A percentile compares a stretch with the other conserved stretches of the same genome.
Conservation (phyloP, 768 basidiomycete genomes). For the Boletus edulis region DNA sequence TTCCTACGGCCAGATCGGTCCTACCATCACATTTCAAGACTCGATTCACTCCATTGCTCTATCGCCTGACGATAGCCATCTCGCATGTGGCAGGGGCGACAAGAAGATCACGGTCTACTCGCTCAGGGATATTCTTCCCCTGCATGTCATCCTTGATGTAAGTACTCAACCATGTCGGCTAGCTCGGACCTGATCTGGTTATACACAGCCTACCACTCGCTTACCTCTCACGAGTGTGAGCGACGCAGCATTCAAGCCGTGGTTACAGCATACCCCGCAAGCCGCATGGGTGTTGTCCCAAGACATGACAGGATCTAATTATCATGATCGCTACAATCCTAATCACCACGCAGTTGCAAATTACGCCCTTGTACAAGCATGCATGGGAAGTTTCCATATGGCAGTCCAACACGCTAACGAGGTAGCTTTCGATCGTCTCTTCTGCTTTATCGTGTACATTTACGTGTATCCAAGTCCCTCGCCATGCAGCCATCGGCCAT, state of each 20-base stretch:
- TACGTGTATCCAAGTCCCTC: neutral
- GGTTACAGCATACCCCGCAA: neutral
- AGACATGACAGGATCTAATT: too few relatives aligned
- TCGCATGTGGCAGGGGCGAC: too few relatives aligned
- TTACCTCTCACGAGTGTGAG: constrained; percentile 2
- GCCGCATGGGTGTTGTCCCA: too few relatives aligned
- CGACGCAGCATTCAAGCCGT: neutral
- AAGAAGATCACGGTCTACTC: too few relatives aligned
- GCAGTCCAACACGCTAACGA: neutral
- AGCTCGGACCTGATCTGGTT: neutral
- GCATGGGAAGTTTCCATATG: neutral
- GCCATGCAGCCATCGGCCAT: neutral
- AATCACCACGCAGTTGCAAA: neutral
- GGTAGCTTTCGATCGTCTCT: neutral
- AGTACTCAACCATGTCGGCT: neutral
- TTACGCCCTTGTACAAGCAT: neutral
- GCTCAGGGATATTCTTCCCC: too few relatives aligned
- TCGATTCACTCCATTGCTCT: too few relatives aligned
- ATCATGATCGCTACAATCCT: neutral
- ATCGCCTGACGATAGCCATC: too few relatives aligned
- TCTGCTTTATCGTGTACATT: neutral
- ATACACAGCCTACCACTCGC: neutral
- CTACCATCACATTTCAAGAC: too few relatives aligned
- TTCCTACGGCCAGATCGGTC: too few relatives aligned
- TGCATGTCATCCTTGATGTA: neutral